These are phyloP conservation scores for Oenanthe sinensis DNA, from an alignment of 129 eudicot genomes.

Conservation along the genomic window DNA sequence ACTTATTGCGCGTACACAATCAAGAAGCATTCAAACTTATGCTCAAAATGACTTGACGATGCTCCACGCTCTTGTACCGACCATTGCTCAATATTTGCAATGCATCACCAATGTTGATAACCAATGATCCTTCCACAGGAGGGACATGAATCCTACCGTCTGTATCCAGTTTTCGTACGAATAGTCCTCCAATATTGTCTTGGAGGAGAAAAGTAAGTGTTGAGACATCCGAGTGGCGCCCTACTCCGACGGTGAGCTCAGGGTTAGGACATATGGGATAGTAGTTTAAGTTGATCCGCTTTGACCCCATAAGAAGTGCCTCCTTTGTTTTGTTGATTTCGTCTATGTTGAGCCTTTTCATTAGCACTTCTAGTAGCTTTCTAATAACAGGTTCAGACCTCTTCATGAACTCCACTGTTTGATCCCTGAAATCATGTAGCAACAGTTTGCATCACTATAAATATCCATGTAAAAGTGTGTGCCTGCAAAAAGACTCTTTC, in stretches of 20 bases:
- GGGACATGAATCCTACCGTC: not conserved
- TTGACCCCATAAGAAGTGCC: slow-evolving; percentile 29
- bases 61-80: not conserved
- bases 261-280: slow-evolving; percentile 57
- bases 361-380: slow-evolving; percentile 28
- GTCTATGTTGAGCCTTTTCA: slow-evolving; percentile 1
- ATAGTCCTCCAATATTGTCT: slow-evolving; percentile 13
- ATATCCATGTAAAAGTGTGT: no score
- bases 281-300: slow-evolving; percentile 30
- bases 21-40: no score
- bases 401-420: slow-evolving; percentile 38
- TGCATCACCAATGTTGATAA: no score
- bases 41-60: no score
- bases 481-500: no score
- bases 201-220: slow-evolving; percentile 54
- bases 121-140: not conserved
- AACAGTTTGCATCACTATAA: not conserved
- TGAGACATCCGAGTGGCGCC: slow-evolving; percentile 54
- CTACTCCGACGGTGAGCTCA: slow-evolving; percentile 46
- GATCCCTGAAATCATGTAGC: slow-evolving; percentile 23
- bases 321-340: slow-evolving; percentile 23
- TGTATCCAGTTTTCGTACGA: not conserved
- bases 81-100: not conserved
- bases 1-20: no score
- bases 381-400: slow-evolving; percentile 26